A percentile compares a stretch with the other conserved stretches of the same genome.
Evolutionary conservation across 805 yeast genomes (phyloP).

Genomic region (Hanseniaspora occidentalis): DNA sequence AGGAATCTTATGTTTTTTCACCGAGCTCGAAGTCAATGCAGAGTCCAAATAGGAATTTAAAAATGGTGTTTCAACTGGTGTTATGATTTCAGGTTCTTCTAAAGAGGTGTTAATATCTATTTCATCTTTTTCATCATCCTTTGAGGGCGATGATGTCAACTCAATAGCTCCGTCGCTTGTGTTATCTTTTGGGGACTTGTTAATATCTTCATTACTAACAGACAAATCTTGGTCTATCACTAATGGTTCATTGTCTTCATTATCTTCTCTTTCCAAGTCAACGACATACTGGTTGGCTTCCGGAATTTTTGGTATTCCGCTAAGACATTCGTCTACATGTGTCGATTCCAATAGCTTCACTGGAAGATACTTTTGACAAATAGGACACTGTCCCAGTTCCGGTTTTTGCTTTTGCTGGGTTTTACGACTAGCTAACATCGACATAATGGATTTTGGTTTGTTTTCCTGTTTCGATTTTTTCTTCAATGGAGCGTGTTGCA

Average conservation of each 20-base stretch:
- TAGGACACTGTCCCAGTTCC: conserved; percentile 46
- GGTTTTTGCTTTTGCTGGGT: conserved; percentile 6
- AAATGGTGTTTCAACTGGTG: neutral
- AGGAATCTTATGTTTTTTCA: conserved; percentile 34
- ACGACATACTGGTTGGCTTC: neutral
- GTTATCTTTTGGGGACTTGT: no score
- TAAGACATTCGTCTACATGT: conserved; percentile 55
- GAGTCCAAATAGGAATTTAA: conserved; percentile 5
- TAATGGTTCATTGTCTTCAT: no score
- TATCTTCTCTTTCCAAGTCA: neutral
- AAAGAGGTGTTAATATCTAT: no score
- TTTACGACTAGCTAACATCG: conserved; percentile 10
- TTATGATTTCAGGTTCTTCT: no score
- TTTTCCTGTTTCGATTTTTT: conserved; percentile 3
- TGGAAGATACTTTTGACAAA: conserved; percentile 46
- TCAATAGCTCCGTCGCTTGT: no score
- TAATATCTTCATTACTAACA: no score
- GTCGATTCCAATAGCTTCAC: conserved; percentile 39
- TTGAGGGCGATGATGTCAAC: no score
- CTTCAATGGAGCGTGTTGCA: conserved; percentile 4
- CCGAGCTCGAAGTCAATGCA: conserved; percentile 15
- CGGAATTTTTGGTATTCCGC: neutral
- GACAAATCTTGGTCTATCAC: no score
- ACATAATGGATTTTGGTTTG: conserved; percentile 7
- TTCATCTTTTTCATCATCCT: no score